Evolutionary conservation across 2,329 filamentous ascomycete genomes (phyloP).

Genomic region (Pseudovirgaria hyperparasitica): DNA sequence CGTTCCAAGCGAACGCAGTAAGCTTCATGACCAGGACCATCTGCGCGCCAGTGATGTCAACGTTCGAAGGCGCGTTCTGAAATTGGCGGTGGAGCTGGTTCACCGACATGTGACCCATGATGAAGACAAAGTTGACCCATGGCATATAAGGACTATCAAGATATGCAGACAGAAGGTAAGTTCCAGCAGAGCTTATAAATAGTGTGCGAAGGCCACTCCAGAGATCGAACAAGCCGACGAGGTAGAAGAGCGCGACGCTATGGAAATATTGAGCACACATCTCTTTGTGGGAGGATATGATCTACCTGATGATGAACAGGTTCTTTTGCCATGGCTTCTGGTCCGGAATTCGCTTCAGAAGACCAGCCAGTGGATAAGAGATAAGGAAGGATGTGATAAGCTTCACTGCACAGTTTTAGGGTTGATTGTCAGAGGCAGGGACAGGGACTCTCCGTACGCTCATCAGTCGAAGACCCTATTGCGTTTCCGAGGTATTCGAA

Average conservation of each 20-base stretch:
- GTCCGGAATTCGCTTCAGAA: constrained; percentile 86
- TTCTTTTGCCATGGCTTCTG: constrained; percentile 75
- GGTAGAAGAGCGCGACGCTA: constrained; percentile 75
- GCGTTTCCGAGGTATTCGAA: constrained; percentile 45
- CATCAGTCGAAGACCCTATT: constrained; percentile 52
- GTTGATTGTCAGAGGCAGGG: constrained; percentile 1
- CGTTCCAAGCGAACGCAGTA: constrained; percentile 93
- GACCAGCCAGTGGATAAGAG: constrained; percentile 79
- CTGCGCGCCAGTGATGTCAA: constrained; percentile 90
- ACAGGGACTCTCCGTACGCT: constrained; percentile 38
- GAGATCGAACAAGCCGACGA: constrained; percentile 85
- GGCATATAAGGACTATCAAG: constrained; percentile 89
- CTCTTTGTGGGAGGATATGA: constrained; percentile 3
- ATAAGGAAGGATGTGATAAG: constrained; percentile 81
- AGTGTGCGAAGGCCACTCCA: constrained; percentile 77
- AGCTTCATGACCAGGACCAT: constrained; percentile 99
- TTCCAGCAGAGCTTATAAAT: constrained; percentile 62
- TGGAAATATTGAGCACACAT: constrained; percentile 5
- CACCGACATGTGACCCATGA: constrained; percentile 91
- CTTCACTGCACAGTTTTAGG: constrained; percentile 56
- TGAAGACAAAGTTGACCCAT: constrained; percentile 86
- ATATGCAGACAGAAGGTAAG: constrained; percentile 74
- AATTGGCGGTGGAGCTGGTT: constrained; percentile 78
- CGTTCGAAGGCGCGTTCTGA: constrained; percentile 46
- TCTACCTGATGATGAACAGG: constrained; percentile 65